These are phyloP conservation scores for Atkinsonella hypoxylon DNA, from an alignment of 2,329 filamentous ascomycete genomes.

Conservation along the genomic window DNA sequence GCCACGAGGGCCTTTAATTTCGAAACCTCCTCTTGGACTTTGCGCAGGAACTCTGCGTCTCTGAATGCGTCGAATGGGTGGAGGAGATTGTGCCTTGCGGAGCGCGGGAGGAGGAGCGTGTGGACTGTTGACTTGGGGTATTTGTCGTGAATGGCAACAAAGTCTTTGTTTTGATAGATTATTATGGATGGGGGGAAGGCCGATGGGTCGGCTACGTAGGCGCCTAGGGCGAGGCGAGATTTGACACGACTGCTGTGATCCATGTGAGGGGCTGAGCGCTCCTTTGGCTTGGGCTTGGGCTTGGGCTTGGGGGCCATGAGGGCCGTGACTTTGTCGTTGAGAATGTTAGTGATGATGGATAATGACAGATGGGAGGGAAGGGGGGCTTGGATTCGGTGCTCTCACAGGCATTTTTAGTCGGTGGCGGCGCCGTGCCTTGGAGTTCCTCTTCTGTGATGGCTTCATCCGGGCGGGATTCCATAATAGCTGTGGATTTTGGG, in stretches of 20 bases:
- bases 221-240: conserved; percentile 49
- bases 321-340: conserved; percentile 16
- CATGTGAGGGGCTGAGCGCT: conserved; percentile 7
- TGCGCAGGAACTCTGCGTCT: conserved; percentile 54
- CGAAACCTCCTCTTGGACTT: conserved; percentile 47
- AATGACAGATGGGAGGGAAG: background rate
- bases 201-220: conserved; percentile 53
- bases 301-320: conserved; percentile 27
- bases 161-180: conserved; percentile 54
- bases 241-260: conserved; percentile 25
- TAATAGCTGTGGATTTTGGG: background rate
- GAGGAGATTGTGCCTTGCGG: conserved; percentile 41
- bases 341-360: background rate
- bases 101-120: conserved; percentile 74
- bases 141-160: conserved; percentile 68
- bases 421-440: conserved; percentile 18
- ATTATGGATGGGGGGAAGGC: conserved; percentile 48
- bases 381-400: background rate
- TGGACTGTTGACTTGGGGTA: conserved; percentile 83
- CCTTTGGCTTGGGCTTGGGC: conserved; percentile 22
- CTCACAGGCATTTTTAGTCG: conserved; percentile 31
- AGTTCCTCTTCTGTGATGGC: conserved; percentile 32
- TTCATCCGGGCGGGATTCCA: conserved; percentile 22
- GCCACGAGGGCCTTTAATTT: conserved; percentile 56
- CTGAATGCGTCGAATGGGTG: conserved; percentile 73